Conservation (phyloP, 495 filamentous ascomycete genomes). For the Lindgomyces ingoldianus region DNA sequence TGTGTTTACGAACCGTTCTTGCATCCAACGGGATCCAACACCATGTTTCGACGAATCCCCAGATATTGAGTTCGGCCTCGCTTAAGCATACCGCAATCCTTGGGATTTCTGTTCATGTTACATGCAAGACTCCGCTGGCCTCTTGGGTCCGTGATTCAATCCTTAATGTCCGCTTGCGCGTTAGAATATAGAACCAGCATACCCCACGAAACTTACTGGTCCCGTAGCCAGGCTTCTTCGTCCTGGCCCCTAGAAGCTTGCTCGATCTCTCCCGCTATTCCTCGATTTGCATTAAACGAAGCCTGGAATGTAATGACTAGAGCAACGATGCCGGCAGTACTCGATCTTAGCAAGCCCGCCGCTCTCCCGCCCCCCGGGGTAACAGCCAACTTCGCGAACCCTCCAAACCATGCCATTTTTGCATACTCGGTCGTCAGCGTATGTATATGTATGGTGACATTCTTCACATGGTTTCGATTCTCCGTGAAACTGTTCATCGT, state of each 20-base stretch:
- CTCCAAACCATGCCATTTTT: not conserved
- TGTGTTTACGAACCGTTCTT: not conserved
- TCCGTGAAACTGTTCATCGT: constrained; percentile 18
- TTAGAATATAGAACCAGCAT: not conserved
- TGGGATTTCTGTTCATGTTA: not conserved
- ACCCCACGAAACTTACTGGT: not conserved
- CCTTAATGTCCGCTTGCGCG: not conserved
- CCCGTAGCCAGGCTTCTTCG: too few species aligned
- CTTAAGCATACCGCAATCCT: not conserved
- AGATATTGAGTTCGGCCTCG: not conserved
- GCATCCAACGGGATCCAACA: not conserved
- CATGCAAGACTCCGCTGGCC: too few species aligned
- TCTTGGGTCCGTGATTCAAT: not conserved
- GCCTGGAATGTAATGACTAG: not conserved
- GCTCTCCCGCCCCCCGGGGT: constrained; percentile 6
- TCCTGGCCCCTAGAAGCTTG: too few species aligned
- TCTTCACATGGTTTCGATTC: constrained; percentile 20
- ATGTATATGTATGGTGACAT: not conserved
- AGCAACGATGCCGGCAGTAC: not conserved
- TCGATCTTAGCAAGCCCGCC: not conserved
- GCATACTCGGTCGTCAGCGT: constrained; percentile 13
- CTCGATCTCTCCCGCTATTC: not conserved
- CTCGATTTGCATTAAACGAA: not conserved
- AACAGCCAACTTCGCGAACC: constrained; percentile 8
- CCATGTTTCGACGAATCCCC: not conserved